Evolutionary conservation across 345 rosid genomes (phyloP).

Genomic region (Rhodamnia rubescens): DNA sequence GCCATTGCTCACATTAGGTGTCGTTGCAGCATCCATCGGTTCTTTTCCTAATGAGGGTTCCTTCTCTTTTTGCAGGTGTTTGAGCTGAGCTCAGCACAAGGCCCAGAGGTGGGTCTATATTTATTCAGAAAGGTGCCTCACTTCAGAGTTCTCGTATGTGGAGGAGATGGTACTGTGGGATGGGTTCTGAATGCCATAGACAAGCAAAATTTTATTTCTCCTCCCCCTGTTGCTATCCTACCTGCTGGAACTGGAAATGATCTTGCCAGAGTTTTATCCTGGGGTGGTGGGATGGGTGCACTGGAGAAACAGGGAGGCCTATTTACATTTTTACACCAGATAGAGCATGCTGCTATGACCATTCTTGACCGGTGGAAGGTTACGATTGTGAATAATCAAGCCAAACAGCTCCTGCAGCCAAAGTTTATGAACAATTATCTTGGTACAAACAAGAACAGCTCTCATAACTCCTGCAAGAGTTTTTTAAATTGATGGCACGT

Average conservation of each 20-base stretch:
- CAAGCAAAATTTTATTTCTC: constrained; percentile 75
- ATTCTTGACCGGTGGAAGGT: constrained; percentile 93
- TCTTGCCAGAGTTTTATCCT: constrained; percentile 73
- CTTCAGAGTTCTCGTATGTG: constrained; percentile 86
- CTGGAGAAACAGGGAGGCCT: constrained; percentile 87
- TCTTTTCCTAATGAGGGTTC: neutral
- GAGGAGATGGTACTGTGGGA: constrained; percentile 93
- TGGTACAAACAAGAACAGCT: constrained; percentile 26
- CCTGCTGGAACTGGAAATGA: constrained; percentile 99
- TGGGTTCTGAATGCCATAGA: constrained; percentile 90
- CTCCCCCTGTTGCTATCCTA: constrained; percentile 90
- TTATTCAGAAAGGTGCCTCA: constrained; percentile 78
- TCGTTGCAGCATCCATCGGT: neutral
- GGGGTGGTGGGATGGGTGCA: constrained; percentile 85
- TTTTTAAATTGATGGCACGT: neutral
- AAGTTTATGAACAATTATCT: constrained; percentile 89
- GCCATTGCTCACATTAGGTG: neutral
- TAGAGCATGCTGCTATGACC: constrained; percentile 81
- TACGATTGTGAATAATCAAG: constrained; percentile 41
- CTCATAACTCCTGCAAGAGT: neutral
- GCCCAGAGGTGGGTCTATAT: constrained; percentile 80
- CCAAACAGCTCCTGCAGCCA: constrained; percentile 49
- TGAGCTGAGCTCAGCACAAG: constrained; percentile 68
- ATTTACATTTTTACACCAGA: constrained; percentile 48
- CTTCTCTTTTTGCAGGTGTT: constrained; percentile 36